phyloP scores from a whole-genome alignment of 305 asterid species.

The Stenogyne calaminthoides region DNA sequence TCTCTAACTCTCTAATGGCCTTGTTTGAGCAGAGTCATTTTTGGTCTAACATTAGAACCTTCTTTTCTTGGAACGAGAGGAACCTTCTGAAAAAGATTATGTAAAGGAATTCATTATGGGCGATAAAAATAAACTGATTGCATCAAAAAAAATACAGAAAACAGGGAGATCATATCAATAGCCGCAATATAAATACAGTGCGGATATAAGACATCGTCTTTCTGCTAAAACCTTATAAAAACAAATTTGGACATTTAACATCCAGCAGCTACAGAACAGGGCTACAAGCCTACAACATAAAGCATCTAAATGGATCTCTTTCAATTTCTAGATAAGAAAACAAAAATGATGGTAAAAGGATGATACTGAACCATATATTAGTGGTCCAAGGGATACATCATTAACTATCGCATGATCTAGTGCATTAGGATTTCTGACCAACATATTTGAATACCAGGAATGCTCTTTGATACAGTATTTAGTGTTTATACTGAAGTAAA shows the following conservation, averaged over 20 bases:
- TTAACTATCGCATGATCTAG: neutral
- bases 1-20: slow-evolving; percentile 92
- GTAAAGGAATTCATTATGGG: slow-evolving; percentile 29
- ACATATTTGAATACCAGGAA: neutral
- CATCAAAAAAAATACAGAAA: neutral
- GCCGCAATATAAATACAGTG: slow-evolving; percentile 9
- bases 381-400: slow-evolving; percentile 15
- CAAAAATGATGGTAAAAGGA: neutral
- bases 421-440: neutral
- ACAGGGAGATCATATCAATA: neutral
- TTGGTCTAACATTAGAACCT: slow-evolving; percentile 67
- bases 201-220: slow-evolving; percentile 8
- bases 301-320: slow-evolving; percentile 1
- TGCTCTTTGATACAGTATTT: neutral
- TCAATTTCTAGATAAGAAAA: neutral
- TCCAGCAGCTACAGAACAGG: neutral
- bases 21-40: slow-evolving; percentile 73
- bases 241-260: slow-evolving; percentile 14
- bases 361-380: neutral
- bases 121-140: slow-evolving; percentile 7
- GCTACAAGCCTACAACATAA: neutral
- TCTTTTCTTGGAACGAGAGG: slow-evolving; percentile 58
- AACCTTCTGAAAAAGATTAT: slow-evolving; percentile 50
- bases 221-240: slow-evolving; percentile 13
- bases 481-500: neutral